Conservation (phyloP, 768 basidiomycete species). For the Coprinopsis marcescibilis region DNA sequence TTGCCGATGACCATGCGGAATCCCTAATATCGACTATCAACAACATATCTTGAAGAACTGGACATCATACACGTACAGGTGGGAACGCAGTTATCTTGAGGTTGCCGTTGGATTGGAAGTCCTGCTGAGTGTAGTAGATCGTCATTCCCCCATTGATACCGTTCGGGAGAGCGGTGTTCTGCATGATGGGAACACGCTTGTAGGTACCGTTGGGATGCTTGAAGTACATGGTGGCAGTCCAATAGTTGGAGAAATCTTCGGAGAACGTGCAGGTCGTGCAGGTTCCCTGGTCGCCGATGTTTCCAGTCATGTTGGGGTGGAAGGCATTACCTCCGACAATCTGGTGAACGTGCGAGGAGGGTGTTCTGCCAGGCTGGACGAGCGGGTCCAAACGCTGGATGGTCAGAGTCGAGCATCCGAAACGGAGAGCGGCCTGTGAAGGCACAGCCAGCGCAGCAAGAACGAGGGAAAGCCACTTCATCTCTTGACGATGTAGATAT, state of each 20-base stretch:
- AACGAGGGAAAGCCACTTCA: constrained; percentile 8
- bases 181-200: constrained; percentile 9
- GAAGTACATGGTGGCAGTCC: constrained; percentile 9
- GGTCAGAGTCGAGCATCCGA: constrained; percentile 10
- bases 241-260: constrained; percentile 9
- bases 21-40: not conserved
- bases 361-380: constrained; percentile 6
- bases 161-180: constrained; percentile 6
- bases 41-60: not conserved
- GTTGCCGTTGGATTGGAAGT: constrained; percentile 6
- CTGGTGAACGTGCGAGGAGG: constrained; percentile 9
- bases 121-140: constrained; percentile 9
- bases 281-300: constrained; percentile 8
- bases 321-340: constrained; percentile 9
- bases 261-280: constrained; percentile 9
- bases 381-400: constrained; percentile 9
- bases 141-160: constrained; percentile 9
- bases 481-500: not conserved
- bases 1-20: constrained; percentile 11
- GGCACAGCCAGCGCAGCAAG: constrained; percentile 4
- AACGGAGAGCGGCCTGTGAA: constrained; percentile 8
- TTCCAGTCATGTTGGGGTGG: constrained; percentile 10
- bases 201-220: constrained; percentile 7
- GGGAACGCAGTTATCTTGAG: constrained; percentile 1
- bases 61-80: not conserved